Evolutionary conservation across 225 moss, liverwort and hornwort genomes (phyloP).

Genomic region (Neckera pumila): DNA sequence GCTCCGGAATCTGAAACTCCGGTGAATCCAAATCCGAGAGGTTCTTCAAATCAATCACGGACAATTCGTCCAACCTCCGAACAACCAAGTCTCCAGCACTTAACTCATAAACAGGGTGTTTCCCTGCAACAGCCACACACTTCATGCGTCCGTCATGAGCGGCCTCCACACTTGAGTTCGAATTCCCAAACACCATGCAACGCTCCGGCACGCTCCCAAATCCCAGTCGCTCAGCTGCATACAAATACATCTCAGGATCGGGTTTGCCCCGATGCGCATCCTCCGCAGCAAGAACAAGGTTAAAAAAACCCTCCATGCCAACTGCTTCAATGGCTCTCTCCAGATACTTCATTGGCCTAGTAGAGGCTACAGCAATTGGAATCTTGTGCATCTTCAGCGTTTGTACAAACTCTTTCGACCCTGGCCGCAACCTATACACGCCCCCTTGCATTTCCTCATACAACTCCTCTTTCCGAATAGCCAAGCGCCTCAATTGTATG

Average conservation of each 20-base stretch:
- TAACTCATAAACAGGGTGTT: conserved; percentile 79
- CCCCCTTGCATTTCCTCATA: conserved; percentile 97
- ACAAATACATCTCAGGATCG: conserved; percentile 91
- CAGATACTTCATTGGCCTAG: conserved; percentile 70
- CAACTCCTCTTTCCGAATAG: conserved; percentile 76
- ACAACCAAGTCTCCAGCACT: conserved; percentile 91
- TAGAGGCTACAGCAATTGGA: conserved; percentile 81
- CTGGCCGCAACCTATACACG: conserved; percentile 70
- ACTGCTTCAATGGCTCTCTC: conserved; percentile 92
- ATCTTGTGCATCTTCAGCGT: conserved; percentile 66
- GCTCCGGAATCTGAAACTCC: conserved; percentile 70
- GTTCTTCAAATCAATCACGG: conserved; percentile 85
- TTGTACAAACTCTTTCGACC: conserved; percentile 80
- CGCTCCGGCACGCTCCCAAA: conserved; percentile 65
- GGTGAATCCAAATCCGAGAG: conserved; percentile 86
- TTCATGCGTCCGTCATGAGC: conserved; percentile 95
- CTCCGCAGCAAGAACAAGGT: conserved; percentile 69
- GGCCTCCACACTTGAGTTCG: conserved; percentile 82
- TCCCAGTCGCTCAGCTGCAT: conserved; percentile 72
- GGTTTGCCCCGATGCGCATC: conserved; percentile 91
- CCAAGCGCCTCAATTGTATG: conserved; percentile 68
- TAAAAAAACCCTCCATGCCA: conserved; percentile 92
- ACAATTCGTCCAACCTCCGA: conserved; percentile 68
- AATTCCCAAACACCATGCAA: conserved; percentile 93
- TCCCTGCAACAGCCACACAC: conserved; percentile 91